Conservation (phyloP, 345 rosid species). For the Eutrema japonicum region DNA sequence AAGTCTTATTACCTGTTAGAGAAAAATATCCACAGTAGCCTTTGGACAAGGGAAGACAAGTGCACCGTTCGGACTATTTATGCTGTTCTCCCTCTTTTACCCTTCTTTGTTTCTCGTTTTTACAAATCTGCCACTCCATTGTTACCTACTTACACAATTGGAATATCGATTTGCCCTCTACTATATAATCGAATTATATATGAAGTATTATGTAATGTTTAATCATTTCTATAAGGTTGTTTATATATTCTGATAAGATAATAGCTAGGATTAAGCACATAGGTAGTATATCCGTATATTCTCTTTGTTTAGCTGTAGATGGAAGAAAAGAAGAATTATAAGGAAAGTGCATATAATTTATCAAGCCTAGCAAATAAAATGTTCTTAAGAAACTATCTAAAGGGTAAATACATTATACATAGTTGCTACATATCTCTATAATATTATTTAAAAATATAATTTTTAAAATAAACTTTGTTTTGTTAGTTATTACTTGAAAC, state of each 20-base stretch:
- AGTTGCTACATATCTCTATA: background rate
- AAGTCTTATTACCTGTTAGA: constrained; percentile 35
- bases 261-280: constrained; percentile 12
- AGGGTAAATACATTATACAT: background rate
- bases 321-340: background rate
- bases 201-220: background rate
- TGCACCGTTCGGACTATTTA: constrained; percentile 37
- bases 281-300: background rate
- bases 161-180: background rate
- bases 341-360: background rate
- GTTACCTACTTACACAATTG: background rate
- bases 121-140: constrained; percentile 22
- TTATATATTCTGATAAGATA: constrained; percentile 12
- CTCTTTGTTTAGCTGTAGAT: constrained; percentile 15
- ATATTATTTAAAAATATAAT: no score
- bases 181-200: background rate
- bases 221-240: background rate
- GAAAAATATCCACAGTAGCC: constrained; percentile 40
- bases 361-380: background rate
- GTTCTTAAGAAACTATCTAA: background rate
- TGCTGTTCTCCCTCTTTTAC: constrained; percentile 26
- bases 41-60: constrained; percentile 40
- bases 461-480: no score
- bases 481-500: no score
- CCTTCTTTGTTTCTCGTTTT: constrained; percentile 25